Conservation (phyloP, 1,139 yeast species). For the Entelexis paramagnoliae region DNA sequence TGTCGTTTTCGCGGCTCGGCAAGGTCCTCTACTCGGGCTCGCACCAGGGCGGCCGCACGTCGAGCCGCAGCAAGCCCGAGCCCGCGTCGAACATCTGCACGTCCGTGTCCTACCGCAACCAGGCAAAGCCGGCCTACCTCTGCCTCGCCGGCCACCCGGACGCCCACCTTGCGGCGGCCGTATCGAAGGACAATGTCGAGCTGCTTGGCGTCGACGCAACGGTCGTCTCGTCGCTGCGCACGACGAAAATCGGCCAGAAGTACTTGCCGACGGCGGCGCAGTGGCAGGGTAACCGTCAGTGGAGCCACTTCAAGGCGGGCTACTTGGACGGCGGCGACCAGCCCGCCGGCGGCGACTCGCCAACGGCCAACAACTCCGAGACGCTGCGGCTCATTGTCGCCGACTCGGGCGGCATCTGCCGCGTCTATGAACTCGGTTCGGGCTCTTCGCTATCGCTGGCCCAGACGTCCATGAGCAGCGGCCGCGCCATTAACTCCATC, state of each 20-base stretch:
- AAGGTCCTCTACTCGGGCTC: slow-evolving; percentile 19
- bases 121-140: slow-evolving; percentile 13
- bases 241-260: slow-evolving; percentile 10
- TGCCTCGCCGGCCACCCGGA: slow-evolving; percentile 21
- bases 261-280: slow-evolving; percentile 13
- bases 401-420: slow-evolving; percentile 40
- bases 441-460: slow-evolving; percentile 28
- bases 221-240: not conserved
- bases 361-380: not conserved
- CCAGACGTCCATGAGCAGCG: slow-evolving; percentile 49
- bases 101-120: slow-evolving; percentile 4
- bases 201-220: slow-evolving; percentile 9
- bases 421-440: slow-evolving; percentile 40
- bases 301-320: slow-evolving; percentile 3
- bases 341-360: not conserved
- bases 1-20: slow-evolving; percentile 22
- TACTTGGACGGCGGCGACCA: not conserved
- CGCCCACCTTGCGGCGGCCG: slow-evolving; percentile 27
- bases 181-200: slow-evolving; percentile 12
- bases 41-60: not conserved
- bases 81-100: not conserved
- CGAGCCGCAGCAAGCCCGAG: slow-evolving; percentile 4
- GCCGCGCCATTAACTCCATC: slow-evolving; percentile 69
- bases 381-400: slow-evolving; percentile 21
- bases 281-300: slow-evolving; percentile 14